These are phyloP conservation scores for Epichloe coenophiala DNA, from an alignment of 2,329 filamentous ascomycete species.

Conservation along the genomic window DNA sequence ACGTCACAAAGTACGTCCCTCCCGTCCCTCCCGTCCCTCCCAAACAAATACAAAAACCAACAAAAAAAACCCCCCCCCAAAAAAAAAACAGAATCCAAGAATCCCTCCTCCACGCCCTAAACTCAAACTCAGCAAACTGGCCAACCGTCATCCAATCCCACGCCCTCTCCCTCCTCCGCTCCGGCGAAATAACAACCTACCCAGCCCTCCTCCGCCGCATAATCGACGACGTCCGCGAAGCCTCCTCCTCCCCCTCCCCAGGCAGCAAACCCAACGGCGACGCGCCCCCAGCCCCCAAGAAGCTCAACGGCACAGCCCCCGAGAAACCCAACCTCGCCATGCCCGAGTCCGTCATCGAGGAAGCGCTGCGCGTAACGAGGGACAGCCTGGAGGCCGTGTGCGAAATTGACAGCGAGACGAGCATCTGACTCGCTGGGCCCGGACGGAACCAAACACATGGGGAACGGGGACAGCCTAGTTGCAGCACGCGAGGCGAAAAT, in stretches of 20 bases:
- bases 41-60: neutral
- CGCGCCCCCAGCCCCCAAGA: constrained; percentile 9
- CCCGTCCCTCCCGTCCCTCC: too few relatives aligned
- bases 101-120: constrained; percentile 45
- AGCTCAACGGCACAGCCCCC: constrained; percentile 13
- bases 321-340: constrained; percentile 34
- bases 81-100: constrained; percentile 43
- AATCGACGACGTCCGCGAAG: constrained; percentile 46
- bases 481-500: too few relatives aligned
- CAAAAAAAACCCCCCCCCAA: too few relatives aligned
- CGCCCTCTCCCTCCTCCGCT: constrained; percentile 46
- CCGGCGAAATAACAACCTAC: constrained; percentile 45
- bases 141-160: constrained; percentile 45
- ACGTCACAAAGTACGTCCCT: constrained; percentile 40
- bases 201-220: constrained; percentile 47
- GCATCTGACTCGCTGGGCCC: constrained; percentile 3
- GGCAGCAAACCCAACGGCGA: constrained; percentile 24
- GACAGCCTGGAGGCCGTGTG: constrained; percentile 42
- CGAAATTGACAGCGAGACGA: constrained; percentile 20
- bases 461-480: too few relatives aligned
- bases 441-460: too few relatives aligned
- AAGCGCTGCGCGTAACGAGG: constrained; percentile 44
- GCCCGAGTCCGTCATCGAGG: constrained; percentile 45
- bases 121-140: constrained; percentile 48
- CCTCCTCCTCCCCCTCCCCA: constrained; percentile 17